Percentiles rank a stretch among this genome's conserved stretches.
Conservation (phyloP, 805 yeast species). For the Hanseniaspora lindneri region DNA sequence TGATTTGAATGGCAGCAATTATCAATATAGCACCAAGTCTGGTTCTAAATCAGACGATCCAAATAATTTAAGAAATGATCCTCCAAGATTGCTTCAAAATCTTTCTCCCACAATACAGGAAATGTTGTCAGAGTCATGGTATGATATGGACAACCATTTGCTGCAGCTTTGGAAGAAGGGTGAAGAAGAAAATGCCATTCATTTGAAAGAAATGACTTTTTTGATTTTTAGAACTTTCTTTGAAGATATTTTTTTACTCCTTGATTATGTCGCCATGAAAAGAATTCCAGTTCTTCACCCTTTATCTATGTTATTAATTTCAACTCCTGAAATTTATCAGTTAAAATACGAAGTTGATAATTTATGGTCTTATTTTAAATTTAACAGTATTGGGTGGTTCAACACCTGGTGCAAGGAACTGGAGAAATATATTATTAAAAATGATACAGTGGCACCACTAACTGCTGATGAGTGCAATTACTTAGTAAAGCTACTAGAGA, state of each 20-base stretch:
- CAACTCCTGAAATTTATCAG: constrained; percentile 55
- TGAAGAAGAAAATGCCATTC: constrained; percentile 32
- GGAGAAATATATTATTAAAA: constrained; percentile 6
- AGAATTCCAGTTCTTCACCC: constrained; percentile 69
- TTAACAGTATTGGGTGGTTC: constrained; percentile 75
- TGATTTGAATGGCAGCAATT: constrained; percentile 4
- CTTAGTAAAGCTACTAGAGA: constrained; percentile 59
- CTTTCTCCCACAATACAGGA: constrained; percentile 20
- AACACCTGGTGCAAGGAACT: constrained; percentile 51
- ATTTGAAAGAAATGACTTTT: constrained; percentile 54
- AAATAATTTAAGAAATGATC: constrained; percentile 10
- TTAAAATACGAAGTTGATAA: constrained; percentile 48
- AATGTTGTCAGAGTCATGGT: constrained; percentile 62
- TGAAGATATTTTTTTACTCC: constrained; percentile 84
- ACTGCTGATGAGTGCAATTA: constrained; percentile 39
- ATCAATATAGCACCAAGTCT: constrained; percentile 16
- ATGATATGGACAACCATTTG: constrained; percentile 69
- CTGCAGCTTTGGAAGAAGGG: constrained; percentile 61
- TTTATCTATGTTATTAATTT: constrained; percentile 69
- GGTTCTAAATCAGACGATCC: constrained; percentile 20
- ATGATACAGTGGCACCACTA: constrained; percentile 10
- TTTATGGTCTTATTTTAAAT: constrained; percentile 41
- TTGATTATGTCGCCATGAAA: constrained; percentile 79
- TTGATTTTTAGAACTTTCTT: constrained; percentile 74
- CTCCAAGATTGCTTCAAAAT: constrained; percentile 8